These are phyloP conservation scores for Ammopiptanthus mongolicus DNA, from an alignment of 306 rosid species.

Conservation along the genomic window DNA sequence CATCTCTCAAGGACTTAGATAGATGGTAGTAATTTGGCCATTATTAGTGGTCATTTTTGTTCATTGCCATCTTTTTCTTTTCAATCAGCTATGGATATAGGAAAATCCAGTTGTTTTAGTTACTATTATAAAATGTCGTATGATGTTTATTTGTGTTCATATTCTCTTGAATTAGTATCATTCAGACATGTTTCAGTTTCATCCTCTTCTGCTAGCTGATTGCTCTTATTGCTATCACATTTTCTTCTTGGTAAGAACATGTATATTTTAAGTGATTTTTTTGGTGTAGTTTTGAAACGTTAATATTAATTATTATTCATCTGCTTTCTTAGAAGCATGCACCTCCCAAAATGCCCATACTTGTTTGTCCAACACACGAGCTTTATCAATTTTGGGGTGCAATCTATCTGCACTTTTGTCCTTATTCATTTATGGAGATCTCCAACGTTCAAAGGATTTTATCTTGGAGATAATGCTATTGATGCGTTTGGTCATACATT, in stretches of 20 bases:
- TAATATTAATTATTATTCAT: constrained; percentile 4
- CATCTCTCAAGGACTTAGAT: constrained; percentile 7
- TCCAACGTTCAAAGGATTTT: constrained; percentile 32
- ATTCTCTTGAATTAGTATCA: constrained; percentile 3
- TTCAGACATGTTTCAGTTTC: not conserved
- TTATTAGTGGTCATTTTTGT: not conserved
- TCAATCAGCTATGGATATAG: not conserved
- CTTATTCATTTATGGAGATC: constrained; percentile 41
- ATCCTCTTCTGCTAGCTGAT: not conserved
- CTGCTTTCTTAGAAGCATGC: constrained; percentile 15
- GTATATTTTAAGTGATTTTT: not conserved
- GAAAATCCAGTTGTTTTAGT: constrained; percentile 15
- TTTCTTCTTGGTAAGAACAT: constrained; percentile 1
- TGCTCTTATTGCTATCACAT: constrained; percentile 18
- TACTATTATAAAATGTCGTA: not conserved
- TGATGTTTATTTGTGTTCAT: constrained; percentile 25
- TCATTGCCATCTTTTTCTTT: not conserved
- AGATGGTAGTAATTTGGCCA: not conserved
- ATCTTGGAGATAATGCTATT: constrained; percentile 36
- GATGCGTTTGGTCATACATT: constrained; percentile 39
- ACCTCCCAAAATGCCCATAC: constrained; percentile 39
- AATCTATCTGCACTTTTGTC: constrained; percentile 48
- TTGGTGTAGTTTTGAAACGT: not conserved
- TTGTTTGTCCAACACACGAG: constrained; percentile 17
- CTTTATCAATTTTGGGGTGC: constrained; percentile 16